A percentile compares a stretch with the other conserved stretches of the same genome.
These are phyloP conservation scores for Camellia japonica DNA, from an alignment of 148 eudicot species.

Conservation along the genomic window DNA sequence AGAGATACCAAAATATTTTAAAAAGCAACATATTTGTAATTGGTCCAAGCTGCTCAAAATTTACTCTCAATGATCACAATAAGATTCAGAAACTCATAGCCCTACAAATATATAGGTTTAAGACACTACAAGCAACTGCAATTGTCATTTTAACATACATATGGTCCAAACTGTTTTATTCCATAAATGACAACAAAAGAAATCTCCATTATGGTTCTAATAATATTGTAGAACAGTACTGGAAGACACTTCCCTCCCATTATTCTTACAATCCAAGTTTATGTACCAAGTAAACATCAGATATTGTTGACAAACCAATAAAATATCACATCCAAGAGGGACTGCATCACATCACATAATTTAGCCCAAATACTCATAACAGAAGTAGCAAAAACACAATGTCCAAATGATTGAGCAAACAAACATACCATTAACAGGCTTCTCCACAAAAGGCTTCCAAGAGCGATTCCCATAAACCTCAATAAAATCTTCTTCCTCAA, in stretches of 20 bases:
- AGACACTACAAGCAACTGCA: not conserved
- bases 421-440: slow-evolving; percentile 81
- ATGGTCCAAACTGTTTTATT: not conserved
- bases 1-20: not conserved
- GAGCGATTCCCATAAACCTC: slow-evolving; percentile 85
- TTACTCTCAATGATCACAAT: no score
- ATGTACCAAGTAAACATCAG: not conserved
- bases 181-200: not conserved
- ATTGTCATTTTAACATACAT: not conserved
- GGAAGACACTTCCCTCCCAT: not conserved
- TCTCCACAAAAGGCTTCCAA: slow-evolving; percentile 98
- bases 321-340: not conserved
- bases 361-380: slow-evolving; percentile 3
- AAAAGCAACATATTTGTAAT: not conserved
- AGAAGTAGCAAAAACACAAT: not conserved
- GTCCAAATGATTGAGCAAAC: not conserved
- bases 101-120: no score
- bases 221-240: not conserved
- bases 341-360: not conserved
- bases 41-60: no score
- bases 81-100: no score
- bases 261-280: not conserved
- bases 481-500: slow-evolving; percentile 96
- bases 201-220: not conserved
- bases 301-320: not conserved